phyloP scores from a whole-genome alignment of 441 rosid species.

The California macrophylla region DNA sequence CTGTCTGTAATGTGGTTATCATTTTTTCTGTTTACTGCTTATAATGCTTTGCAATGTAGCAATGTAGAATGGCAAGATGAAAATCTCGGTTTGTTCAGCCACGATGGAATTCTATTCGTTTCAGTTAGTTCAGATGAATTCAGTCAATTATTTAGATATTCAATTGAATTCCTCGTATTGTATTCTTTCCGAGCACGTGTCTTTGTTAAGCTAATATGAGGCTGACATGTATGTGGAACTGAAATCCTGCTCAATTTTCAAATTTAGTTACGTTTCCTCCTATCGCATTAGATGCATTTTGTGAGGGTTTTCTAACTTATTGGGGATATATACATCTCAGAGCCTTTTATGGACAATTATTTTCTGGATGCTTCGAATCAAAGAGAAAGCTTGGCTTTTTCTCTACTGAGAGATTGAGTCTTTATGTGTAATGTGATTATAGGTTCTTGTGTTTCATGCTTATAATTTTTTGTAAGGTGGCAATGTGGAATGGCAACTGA shows the following conservation, averaged over 20 bases:
- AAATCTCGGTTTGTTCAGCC: not conserved
- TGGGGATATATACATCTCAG: not conserved
- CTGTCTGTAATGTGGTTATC: not conserved
- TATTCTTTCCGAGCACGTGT: too few relatives aligned
- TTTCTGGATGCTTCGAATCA: not conserved
- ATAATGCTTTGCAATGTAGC: not conserved
- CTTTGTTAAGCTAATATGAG: too few relatives aligned
- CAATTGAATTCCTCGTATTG: too few relatives aligned
- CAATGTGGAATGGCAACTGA: not conserved
- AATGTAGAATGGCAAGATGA: not conserved
- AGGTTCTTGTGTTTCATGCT: too few relatives aligned
- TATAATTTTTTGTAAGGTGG: too few relatives aligned
- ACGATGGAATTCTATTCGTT: not conserved
- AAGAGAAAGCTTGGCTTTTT: conserved; percentile 46
- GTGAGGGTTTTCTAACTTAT: not conserved
- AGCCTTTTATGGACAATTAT: not conserved
- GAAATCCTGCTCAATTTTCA: not conserved
- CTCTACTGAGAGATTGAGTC: conserved; percentile 55
- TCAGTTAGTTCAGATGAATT: not conserved
- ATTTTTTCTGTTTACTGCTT: not conserved
- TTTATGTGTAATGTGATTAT: too few relatives aligned
- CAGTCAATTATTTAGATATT: not conserved
- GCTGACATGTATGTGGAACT: not conserved
- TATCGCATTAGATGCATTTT: not conserved
- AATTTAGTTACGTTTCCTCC: not conserved